Evolutionary conservation across 371 early-diverging fungal species (phyloP), one percentile per base, ranked within the genome.

Genomic region (Apophysomyces trapeziformis): DNA sequence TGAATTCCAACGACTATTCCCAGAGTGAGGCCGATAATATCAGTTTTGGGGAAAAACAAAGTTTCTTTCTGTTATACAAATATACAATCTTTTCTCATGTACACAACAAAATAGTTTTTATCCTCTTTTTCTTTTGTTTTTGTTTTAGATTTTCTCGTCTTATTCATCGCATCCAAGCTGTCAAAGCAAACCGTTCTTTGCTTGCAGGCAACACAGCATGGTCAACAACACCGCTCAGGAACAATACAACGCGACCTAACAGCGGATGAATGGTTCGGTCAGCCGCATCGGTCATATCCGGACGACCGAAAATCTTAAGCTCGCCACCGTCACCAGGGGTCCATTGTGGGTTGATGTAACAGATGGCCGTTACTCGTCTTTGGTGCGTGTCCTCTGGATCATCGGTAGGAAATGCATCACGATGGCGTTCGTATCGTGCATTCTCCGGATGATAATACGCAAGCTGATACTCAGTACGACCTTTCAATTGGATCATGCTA

Each of bases 331-430:
- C 80, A n/a, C 80, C 79, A 35, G 70, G 64, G 11, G 66, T 67
- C 81, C 81, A 82, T 32, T 79, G 84, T 26, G 85, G 81, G 57
- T 86, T 87, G 45, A 89, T 68, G 64, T 87, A 87, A 7, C 85
- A 70, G 35, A 89, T 84, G 41, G 80, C 85, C 0, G 89, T 86
- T 11, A 87, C 79, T n/a, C 89, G 83, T 32, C 89, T 79, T 59
- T 89, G 89, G 9, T 84, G 76, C 2, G 63, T 66, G 65, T 89
- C 89, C 0, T 68, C 68, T 0, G 72, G 77, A 67, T 87, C 84
- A 58, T 85, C 84, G 2, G 80, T 84, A 0, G 89, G 89, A 43
- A 89, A 80, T 0, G 88, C 87, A 57, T 89, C 89, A 6, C 89
- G 72, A 46, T 89, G 89, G 26, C 84, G 73, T 64, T 87, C 88